These are phyloP conservation scores for Vigna hirtella DNA, from an alignment of 306 rosid genomes.

Conservation along the genomic window DNA sequence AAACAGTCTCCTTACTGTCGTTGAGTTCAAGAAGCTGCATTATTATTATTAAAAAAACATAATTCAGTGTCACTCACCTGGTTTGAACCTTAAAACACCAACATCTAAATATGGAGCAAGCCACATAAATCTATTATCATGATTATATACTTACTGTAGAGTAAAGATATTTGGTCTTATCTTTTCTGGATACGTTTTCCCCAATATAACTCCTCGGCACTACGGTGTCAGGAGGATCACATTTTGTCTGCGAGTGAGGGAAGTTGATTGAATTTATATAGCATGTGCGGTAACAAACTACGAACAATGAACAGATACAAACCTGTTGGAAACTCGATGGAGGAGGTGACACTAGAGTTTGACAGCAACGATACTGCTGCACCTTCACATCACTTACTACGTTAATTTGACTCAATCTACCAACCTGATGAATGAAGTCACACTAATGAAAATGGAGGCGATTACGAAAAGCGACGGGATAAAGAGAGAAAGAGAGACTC, in stretches of 20 bases:
- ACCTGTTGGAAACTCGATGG: conserved; percentile 22
- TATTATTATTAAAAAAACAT: conserved; percentile 17
- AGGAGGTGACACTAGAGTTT: conserved; percentile 28
- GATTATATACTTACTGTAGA: conserved; percentile 45
- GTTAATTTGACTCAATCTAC: conserved; percentile 35
- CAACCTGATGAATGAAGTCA: conserved; percentile 33
- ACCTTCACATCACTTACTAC: not conserved
- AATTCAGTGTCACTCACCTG: not conserved
- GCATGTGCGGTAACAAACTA: not conserved
- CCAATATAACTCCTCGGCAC: conserved; percentile 43
- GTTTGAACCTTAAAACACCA: not conserved
- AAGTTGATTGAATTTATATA: not conserved
- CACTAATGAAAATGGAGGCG: not conserved
- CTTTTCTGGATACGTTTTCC: conserved; percentile 52
- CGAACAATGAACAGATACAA: not conserved
- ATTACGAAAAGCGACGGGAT: not conserved
- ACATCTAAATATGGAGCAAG: not conserved
- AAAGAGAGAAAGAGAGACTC: conserved; percentile 34
- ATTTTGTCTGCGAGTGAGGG: not conserved
- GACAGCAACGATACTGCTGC: conserved; percentile 20
- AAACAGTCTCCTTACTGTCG: conserved; percentile 81
- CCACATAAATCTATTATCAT: not conserved
- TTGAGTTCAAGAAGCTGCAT: conserved; percentile 77
- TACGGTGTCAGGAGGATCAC: not conserved
- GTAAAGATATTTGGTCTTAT: conserved; percentile 48